A percentile compares a stretch with the other conserved stretches of the same genome.
phyloP scores from a whole-genome alignment of 495 filamentous ascomycete genomes.

The Delitschia confertaspora region DNA sequence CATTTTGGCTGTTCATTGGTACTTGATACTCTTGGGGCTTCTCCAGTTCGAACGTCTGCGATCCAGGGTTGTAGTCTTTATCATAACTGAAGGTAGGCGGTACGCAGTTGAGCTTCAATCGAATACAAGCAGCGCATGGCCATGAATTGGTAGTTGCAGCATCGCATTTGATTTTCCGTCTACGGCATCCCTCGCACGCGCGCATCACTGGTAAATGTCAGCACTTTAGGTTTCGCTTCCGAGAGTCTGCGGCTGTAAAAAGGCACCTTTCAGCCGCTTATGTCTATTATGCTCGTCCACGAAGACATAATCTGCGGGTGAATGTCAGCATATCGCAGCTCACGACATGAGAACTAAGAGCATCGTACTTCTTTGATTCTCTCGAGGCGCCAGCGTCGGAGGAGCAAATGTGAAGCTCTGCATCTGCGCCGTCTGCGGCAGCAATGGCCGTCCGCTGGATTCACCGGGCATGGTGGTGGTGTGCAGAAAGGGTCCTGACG shows the following conservation, averaged over 20 bases:
- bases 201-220: constrained; percentile 69
- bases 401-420: constrained; percentile 54
- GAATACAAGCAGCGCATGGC: constrained; percentile 91
- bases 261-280: constrained; percentile 85
- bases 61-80: constrained; percentile 49
- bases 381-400: constrained; percentile 47
- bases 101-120: constrained; percentile 86
- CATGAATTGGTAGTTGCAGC: constrained; percentile 96
- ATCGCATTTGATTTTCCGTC: constrained; percentile 92
- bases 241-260: neutral
- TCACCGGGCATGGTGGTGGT: constrained; percentile 46
- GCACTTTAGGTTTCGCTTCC: neutral
- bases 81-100: constrained; percentile 85
- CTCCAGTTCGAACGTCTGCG: constrained; percentile 31
- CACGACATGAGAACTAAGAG: neutral
- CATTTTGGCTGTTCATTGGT: constrained; percentile 45
- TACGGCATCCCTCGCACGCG: constrained; percentile 91
- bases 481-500: neutral
- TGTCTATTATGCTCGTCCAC: constrained; percentile 99
- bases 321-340: constrained; percentile 2
- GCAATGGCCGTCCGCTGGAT: constrained; percentile 43
- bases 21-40: constrained; percentile 34
- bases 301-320: constrained; percentile 85
- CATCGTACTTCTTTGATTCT: constrained; percentile 58
- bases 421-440: constrained; percentile 50